phyloP scores from a whole-genome alignment of 768 basidiomycete species.

The Porpolomopsis calyptriformis region DNA sequence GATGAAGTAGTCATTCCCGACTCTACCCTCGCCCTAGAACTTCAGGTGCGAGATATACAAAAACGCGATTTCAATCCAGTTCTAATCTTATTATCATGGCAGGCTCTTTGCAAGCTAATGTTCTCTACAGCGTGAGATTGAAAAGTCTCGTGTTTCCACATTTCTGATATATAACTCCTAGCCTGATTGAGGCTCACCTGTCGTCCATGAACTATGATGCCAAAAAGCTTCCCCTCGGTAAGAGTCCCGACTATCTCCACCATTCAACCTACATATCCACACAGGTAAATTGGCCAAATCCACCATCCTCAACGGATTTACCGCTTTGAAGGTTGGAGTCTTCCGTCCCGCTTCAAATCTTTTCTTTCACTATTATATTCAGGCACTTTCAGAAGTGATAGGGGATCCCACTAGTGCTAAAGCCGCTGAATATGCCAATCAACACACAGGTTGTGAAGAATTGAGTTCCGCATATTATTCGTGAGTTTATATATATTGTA shows the following conservation, averaged over 20 bases:
- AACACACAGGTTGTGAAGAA: slow-evolving; percentile 30
- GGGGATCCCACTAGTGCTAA: slow-evolving; percentile 31
- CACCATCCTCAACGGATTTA: slow-evolving; percentile 49
- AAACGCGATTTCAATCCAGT: background rate
- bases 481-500: slow-evolving; percentile 18
- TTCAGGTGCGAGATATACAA: slow-evolving; percentile 29
- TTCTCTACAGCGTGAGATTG: slow-evolving; percentile 36
- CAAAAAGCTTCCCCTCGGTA: slow-evolving; percentile 51
- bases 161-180: slow-evolving; percentile 13
- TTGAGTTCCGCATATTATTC: slow-evolving; percentile 49
- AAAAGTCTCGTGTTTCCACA: background rate
- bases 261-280: background rate
- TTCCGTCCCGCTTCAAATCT: background rate
- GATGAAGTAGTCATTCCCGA: slow-evolving; percentile 34
- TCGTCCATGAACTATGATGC: slow-evolving; percentile 60
- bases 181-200: slow-evolving; percentile 42
- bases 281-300: slow-evolving; percentile 50
- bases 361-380: slow-evolving; percentile 6
- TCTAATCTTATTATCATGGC: slow-evolving; percentile 2
- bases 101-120: slow-evolving; percentile 41
- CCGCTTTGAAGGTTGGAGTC: slow-evolving; percentile 38
- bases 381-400: slow-evolving; percentile 45
- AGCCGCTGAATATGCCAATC: slow-evolving; percentile 28
- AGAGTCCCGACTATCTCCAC: background rate
- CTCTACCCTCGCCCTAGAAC: slow-evolving; percentile 31